phyloP scores from a whole-genome alignment of 108 stramenopile genomes.

The Thalassiosira profunda region DNA sequence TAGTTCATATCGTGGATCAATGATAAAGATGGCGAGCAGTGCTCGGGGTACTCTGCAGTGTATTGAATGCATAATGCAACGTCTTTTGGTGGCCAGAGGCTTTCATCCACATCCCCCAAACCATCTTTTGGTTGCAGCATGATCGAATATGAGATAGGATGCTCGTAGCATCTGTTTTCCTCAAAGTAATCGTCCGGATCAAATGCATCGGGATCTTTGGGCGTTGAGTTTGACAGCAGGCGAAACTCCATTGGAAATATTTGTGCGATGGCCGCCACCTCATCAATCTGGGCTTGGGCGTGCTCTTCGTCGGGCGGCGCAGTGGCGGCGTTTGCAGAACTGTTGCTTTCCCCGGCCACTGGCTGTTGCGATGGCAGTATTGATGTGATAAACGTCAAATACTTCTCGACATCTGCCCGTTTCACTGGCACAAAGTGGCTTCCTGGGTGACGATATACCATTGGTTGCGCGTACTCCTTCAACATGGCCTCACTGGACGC shows the following conservation, averaged over 20 bases:
- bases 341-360: background rate
- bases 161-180: constrained; percentile 30
- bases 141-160: constrained; percentile 74
- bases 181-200: constrained; percentile 23
- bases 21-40: constrained; percentile 44
- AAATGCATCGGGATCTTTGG: constrained; percentile 5
- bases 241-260: constrained; percentile 78
- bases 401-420: constrained; percentile 48
- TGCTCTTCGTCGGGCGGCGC: constrained; percentile 73
- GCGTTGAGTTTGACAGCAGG: constrained; percentile 42
- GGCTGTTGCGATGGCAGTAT: no score
- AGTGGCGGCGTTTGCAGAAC: background rate
- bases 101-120: constrained; percentile 9
- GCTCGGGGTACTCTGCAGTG: constrained; percentile 73
- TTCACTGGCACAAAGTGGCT: constrained; percentile 85
- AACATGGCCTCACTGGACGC: constrained; percentile 44
- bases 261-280: constrained; percentile 68
- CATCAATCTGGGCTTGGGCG: constrained; percentile 63
- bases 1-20: constrained; percentile 76
- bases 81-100: constrained; percentile 69
- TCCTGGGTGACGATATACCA: constrained; percentile 55
- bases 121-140: constrained; percentile 47
- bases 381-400: constrained; percentile 50
- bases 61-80: constrained; percentile 53
- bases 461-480: constrained; percentile 25